Base-by-base conservation (phyloP, 345 rosid species). In the Linum trigynum region DNA sequence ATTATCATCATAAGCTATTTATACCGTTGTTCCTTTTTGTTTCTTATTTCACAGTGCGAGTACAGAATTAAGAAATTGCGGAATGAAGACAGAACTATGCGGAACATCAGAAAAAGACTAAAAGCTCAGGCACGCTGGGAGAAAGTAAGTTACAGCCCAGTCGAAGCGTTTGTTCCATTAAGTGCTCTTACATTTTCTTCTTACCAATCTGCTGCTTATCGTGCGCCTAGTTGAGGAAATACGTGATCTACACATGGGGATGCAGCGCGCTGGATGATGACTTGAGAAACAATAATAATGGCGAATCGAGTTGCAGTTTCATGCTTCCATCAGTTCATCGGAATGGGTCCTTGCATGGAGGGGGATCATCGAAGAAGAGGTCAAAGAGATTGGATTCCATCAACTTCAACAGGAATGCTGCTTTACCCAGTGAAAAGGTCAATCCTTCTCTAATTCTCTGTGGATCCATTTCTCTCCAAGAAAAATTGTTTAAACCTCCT, bases 51-150 rank as follows among this genome's bases (percentile, higher is more conserved):
- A 67, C 74, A 94, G 97, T 90, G 80, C 60, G 99, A 94, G 70
- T 90, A 70, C 77, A 85, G 95, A 79, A 75, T 88, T 41, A 94
- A 90, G 78, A 85, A 59, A 69, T 89, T 94, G 51, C 91, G 91
- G 9, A 76, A 77, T 72, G 97, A 94, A 85, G 99, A 94, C 82
- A 77, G 74, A 39, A 58, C 77, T 50, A 82, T 94, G 82, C 77
- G 86, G 59, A 76, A 56, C 57, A 83, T 90, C 74, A 79, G 90
- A 75, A 85, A 67, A 36, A 91, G 89, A 38, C 77, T 78, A 67
- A 88, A 81, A 79, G 99, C 99, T 81, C 85, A 78, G 72, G 78
- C 77, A n/a, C 90, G 64, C 39, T 94, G 99, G 99, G 86, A 82
- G 59, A 94, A 88, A 78, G 97, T 90, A 81, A 63, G 68, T 77